Evolutionary conservation across 23 red algal genomes (phyloP).

Genomic region (Gracilariopsis chorda): DNA sequence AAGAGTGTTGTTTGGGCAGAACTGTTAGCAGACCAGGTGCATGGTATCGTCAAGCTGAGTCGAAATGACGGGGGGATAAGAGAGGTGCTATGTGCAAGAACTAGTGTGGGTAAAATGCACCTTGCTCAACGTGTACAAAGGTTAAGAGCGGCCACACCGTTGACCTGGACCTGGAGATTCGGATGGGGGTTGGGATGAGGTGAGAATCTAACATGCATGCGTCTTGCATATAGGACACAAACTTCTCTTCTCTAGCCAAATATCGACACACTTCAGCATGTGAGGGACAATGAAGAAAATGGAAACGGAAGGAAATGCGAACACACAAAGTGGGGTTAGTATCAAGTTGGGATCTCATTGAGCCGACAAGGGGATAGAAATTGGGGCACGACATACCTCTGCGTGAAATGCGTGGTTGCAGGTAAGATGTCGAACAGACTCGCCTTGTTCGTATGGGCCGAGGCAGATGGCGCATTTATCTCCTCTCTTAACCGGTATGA

Average conservation of each 20-base stretch:
- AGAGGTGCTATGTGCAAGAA: too few relatives aligned
- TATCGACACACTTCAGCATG: conserved; percentile 42
- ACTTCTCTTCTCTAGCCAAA: conserved; percentile 60
- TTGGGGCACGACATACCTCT: conserved; percentile 69
- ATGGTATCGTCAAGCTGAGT: too few relatives aligned
- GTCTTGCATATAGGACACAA: conserved; percentile 68
- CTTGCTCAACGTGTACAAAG: too few relatives aligned
- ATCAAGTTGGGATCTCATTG: background rate
- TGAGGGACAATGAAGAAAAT: background rate
- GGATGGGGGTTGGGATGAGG: background rate
- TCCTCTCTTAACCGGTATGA: background rate
- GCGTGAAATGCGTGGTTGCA: conserved; percentile 58
- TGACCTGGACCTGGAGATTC: too few relatives aligned
- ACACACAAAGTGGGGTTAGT: background rate
- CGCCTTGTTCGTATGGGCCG: conserved; percentile 36
- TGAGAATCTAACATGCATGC: conserved; percentile 13
- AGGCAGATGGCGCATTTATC: conserved; percentile 66
- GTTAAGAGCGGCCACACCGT: too few relatives aligned
- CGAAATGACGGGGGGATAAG: too few relatives aligned
- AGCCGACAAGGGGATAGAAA: background rate
- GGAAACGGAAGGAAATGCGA: background rate
- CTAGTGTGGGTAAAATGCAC: too few relatives aligned
- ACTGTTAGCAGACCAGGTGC: too few relatives aligned
- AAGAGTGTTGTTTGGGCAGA: too few relatives aligned
- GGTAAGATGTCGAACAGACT: conserved; percentile 29